Evolutionary conservation across 208 protist species (phyloP), one percentile per base, ranked within the genome.

Genomic region (Wallacemonas sp.): DNA sequence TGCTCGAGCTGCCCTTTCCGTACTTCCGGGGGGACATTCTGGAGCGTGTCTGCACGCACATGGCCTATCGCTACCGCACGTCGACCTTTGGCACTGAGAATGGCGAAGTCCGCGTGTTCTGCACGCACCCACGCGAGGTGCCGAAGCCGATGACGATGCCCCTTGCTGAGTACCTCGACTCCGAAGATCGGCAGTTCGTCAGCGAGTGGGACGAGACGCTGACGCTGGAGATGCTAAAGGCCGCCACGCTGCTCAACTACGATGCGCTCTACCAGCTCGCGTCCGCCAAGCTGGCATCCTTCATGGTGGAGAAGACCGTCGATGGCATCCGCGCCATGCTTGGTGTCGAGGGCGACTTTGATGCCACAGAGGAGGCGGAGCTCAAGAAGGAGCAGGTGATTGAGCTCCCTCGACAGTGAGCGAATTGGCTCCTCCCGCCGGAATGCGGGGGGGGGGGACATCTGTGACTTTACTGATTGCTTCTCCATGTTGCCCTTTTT

Each of bases 261-360:
- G 85, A 93, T 41, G 78, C 85, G 23, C 74, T 98, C 17, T 60
- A 93, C 27, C 83, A 94, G 32, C 81, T 97, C n/a, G 79, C 91
- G 12, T 95, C 89, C 5, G 87, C 87, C 6, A 91, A 87, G 65
- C 71, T 97, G 29, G 92, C 92, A 1, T 80, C 85, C 26, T 83
- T 87, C 56, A 58, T 98, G 43, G 77, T 78, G 32, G 88, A 92
- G 5, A 96, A 96, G 47, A 92, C 83, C 16, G 66, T 96, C 34
- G 90, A 97, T 27, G 87, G 90, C 23, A 88, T 98, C 44, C 83
- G 94, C 5, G 76, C 78, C 0, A 75, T 93, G 34, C 86, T 97
- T 24, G 88, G 90, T 19, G 91, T 91, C n/a, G 87, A 94, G 48
- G 76, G 74, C 52, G 92, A 98, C 74, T 98, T 98, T 62, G 75